phyloP scores from a whole-genome alignment of 768 basidiomycete species.

The Trametes elegans region DNA sequence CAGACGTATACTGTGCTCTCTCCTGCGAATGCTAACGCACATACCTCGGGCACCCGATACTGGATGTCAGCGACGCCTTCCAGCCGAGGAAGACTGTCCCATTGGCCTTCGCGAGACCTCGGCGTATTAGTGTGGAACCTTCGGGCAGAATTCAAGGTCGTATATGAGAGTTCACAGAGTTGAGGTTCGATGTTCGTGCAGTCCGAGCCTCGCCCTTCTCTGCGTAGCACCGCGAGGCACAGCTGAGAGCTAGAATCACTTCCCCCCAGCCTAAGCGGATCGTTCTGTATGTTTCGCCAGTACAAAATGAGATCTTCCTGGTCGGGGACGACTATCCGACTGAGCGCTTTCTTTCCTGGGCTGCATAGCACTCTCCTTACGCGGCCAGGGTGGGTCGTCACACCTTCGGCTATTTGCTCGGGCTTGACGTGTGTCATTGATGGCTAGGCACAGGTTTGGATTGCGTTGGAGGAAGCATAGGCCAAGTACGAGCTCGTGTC shows the following conservation, averaged over 20 bases:
- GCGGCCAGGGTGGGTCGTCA: not conserved
- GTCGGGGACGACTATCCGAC: not conserved
- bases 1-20: not conserved
- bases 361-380: not conserved
- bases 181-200: too few relatives aligned
- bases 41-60: not conserved
- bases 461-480: slow-evolving; percentile 2
- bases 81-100: too few relatives aligned
- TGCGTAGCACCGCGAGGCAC: too few relatives aligned
- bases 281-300: not conserved
- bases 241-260: too few relatives aligned
- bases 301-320: not conserved
- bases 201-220: too few relatives aligned
- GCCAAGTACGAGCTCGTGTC: not conserved
- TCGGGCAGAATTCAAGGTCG: too few relatives aligned
- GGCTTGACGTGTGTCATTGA: not conserved
- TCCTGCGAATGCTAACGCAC: too few relatives aligned
- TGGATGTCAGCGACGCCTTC: too few relatives aligned
- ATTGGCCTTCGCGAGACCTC: too few relatives aligned
- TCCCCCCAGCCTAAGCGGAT: not conserved
- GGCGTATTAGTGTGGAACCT: too few relatives aligned
- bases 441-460: not conserved
- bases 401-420: not conserved
- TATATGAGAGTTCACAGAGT: too few relatives aligned
- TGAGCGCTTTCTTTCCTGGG: not conserved